These are phyloP conservation scores for Taphrina sp. DNA, from an alignment of 1,139 yeast genomes.

Conservation along the genomic window DNA sequence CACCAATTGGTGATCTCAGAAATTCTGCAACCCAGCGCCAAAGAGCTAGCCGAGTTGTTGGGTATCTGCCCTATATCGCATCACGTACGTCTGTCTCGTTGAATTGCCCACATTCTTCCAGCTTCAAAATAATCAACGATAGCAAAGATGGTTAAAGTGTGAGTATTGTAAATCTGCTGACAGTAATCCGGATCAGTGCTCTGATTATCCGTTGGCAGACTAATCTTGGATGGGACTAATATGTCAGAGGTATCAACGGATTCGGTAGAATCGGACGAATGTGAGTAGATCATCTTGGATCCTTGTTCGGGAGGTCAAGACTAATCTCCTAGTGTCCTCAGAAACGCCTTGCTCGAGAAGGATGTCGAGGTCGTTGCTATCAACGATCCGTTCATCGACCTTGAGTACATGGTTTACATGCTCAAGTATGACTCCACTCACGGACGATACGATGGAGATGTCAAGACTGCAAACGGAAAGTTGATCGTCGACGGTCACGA, in stretches of 20 bases:
- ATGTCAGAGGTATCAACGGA: conserved; percentile 25
- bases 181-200: too few species aligned
- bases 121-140: too few species aligned
- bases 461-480: conserved; percentile 55
- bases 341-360: conserved; percentile 69
- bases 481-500: conserved; percentile 66
- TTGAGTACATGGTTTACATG: conserved; percentile 84
- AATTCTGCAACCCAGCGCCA: too few species aligned
- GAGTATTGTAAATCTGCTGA: too few species aligned
- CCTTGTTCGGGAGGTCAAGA: too few species aligned
- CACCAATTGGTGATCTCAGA: too few species aligned
- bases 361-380: conserved; percentile 74
- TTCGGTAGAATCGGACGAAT: conserved; percentile 89
- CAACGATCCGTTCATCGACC: conserved; percentile 80
- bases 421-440: conserved; percentile 87
- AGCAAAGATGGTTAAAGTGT: conserved; percentile 59
- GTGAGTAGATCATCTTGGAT: conserved; percentile 40
- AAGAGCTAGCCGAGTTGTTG: too few species aligned
- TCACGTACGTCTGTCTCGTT: too few species aligned
- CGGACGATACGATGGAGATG: conserved; percentile 71
- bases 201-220: too few species aligned
- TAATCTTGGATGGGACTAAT: too few species aligned
- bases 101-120: too few species aligned
- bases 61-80: too few species aligned
- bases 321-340: conserved; percentile 48